These are phyloP conservation scores for Hirsutella rhossiliensis DNA, from an alignment of 2,329 filamentous ascomycete species.

Conservation along the genomic window DNA sequence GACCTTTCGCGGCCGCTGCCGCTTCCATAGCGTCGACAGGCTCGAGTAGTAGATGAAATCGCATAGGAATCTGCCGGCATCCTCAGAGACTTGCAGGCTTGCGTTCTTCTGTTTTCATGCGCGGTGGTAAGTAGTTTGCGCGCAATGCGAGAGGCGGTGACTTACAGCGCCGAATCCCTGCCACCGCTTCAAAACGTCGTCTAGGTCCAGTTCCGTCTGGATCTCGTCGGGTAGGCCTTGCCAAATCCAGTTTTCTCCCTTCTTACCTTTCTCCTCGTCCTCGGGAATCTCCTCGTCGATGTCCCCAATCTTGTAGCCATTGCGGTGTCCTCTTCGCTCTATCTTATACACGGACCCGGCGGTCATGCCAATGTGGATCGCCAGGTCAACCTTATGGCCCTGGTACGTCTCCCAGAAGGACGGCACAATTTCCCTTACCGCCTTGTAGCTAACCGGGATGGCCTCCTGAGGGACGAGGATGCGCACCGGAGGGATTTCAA, in stretches of 20 bases:
- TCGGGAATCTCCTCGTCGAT: slow-evolving; percentile 51
- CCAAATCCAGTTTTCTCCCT: slow-evolving; percentile 16
- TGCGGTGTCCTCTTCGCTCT: slow-evolving; percentile 57
- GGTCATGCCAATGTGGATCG: slow-evolving; percentile 75
- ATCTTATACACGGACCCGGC: slow-evolving; percentile 53
- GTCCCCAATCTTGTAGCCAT: slow-evolving; percentile 59
- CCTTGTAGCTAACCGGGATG: slow-evolving; percentile 59
- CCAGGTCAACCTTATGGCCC: slow-evolving; percentile 43
- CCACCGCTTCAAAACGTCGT: slow-evolving; percentile 46
- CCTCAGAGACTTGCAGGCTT: slow-evolving; percentile 49
- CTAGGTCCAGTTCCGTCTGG: slow-evolving; percentile 41
- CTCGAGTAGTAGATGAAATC: slow-evolving; percentile 70
- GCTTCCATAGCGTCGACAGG: slow-evolving; percentile 42
- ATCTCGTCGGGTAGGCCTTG: slow-evolving; percentile 37
- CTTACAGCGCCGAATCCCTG: slow-evolving; percentile 35
- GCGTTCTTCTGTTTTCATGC: slow-evolving; percentile 24
- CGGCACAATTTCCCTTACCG: slow-evolving; percentile 52
- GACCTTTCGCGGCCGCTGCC: slow-evolving; percentile 35
- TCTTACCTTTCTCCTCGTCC: slow-evolving; percentile 39
- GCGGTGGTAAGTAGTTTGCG: slow-evolving; percentile 7
- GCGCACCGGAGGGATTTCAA: slow-evolving; percentile 34
- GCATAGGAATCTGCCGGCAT: slow-evolving; percentile 63
- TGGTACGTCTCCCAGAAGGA: slow-evolving; percentile 38
- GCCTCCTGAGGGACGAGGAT: slow-evolving; percentile 54
- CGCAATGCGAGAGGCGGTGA: neutral